phyloP scores from a whole-genome alignment of 345 rosid genomes.

The Conringia planisiliqua region DNA sequence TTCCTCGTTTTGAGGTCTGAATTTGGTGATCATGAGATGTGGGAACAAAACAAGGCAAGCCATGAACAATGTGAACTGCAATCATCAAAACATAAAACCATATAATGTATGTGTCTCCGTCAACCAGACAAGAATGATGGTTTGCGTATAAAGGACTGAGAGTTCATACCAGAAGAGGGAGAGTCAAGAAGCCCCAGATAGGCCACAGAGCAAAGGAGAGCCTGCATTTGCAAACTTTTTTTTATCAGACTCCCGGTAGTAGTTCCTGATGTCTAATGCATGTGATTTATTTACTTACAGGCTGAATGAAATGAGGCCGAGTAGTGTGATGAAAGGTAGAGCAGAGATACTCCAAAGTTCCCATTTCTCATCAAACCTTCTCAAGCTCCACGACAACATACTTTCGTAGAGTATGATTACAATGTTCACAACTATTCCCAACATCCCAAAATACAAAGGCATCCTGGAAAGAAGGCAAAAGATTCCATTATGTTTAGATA shows the following conservation, averaged over 20 bases:
- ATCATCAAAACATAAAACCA: neutral
- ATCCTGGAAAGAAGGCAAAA: conserved; percentile 45
- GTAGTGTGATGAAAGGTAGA: conserved; percentile 78
- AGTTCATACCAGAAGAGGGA: conserved; percentile 82
- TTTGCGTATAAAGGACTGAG: neutral
- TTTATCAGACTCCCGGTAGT: neutral
- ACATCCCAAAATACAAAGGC: conserved; percentile 79
- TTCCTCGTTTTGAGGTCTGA: conserved; percentile 60
- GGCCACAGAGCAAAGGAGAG: conserved; percentile 87
- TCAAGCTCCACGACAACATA: conserved; percentile 68
- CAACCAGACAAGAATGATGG: neutral
- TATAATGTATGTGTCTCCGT: neutral
- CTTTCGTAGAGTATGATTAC: conserved; percentile 75
- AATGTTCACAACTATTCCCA: conserved; percentile 59
- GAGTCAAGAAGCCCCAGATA: conserved; percentile 89
- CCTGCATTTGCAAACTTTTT: conserved; percentile 40
- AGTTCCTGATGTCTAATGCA: neutral
- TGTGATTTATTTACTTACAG: conserved; percentile 52
- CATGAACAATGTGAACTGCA: conserved; percentile 97
- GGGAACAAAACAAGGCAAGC: conserved; percentile 84
- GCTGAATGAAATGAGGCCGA: conserved; percentile 80
- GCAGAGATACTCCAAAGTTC: conserved; percentile 68
- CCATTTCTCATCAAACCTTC: conserved; percentile 94
- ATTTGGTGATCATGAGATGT: conserved; percentile 59
- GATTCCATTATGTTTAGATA: neutral